Conservation (phyloP, 192 early-diverging fungal species). For the Linnemannia elongata region DNA sequence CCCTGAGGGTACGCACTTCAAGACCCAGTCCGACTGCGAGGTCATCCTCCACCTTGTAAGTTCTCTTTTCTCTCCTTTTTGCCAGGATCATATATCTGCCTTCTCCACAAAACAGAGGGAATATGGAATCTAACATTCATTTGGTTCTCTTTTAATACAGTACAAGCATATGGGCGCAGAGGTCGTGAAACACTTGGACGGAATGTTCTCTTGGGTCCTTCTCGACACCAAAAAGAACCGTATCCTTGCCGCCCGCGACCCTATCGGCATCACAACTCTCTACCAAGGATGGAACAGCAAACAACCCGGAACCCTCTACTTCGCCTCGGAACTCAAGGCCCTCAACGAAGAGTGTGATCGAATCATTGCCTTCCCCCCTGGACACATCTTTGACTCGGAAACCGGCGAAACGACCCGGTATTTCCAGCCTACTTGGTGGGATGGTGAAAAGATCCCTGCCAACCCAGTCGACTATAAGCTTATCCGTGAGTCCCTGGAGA, state of each 20-base stretch:
- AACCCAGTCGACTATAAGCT: slow-evolving; percentile 73
- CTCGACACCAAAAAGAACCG: slow-evolving; percentile 86
- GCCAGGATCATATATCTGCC: too few species aligned
- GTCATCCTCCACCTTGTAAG: slow-evolving; percentile 92
- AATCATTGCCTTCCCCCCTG: slow-evolving; percentile 98
- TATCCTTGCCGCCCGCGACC: slow-evolving; percentile 93
- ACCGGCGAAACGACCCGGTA: slow-evolving; percentile 86
- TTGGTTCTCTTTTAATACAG: slow-evolving; percentile 51
- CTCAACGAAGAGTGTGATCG: slow-evolving; percentile 97
- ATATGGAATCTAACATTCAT: neutral
- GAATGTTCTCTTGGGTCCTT: slow-evolving; percentile 97
- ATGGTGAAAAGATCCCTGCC: slow-evolving; percentile 67
- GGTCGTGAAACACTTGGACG: slow-evolving; percentile 89
- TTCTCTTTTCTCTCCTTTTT: neutral
- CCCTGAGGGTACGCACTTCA: slow-evolving; percentile 81
- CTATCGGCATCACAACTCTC: slow-evolving; percentile 97
- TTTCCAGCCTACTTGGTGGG: slow-evolving; percentile 95
- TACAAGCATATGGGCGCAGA: slow-evolving; percentile 90
- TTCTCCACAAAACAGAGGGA: too few species aligned
- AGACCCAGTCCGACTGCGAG: slow-evolving; percentile 99
- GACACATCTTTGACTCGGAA: slow-evolving; percentile 89
- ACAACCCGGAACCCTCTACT: slow-evolving; percentile 90
- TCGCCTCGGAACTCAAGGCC: slow-evolving; percentile 96
- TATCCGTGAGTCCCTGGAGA: slow-evolving; percentile 85
- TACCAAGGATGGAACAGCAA: slow-evolving; percentile 92